A percentile compares a stretch with the other conserved stretches of the same genome.
phyloP scores from a whole-genome alignment of 2,329 filamentous ascomycete species.

The Colletotrichum cuscutae region DNA sequence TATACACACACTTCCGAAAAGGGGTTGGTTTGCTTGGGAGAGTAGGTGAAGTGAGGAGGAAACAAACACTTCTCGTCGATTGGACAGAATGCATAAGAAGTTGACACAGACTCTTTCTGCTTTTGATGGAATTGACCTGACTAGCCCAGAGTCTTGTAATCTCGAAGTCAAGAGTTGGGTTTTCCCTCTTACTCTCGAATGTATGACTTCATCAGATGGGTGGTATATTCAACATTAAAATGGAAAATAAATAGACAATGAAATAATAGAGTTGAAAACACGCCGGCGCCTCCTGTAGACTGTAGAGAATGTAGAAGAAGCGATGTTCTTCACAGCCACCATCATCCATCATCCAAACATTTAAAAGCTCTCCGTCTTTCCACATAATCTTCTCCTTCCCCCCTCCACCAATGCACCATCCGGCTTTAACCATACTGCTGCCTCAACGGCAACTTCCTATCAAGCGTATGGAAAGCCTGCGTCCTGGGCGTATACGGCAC shows the following conservation, averaged over 20 bases:
- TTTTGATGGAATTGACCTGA: too few species aligned
- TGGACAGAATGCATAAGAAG: too few species aligned
- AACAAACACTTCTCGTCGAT: too few species aligned
- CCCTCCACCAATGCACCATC: background rate
- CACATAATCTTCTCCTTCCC: background rate
- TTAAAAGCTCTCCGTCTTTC: background rate
- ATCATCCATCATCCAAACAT: background rate
- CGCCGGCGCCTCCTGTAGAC: background rate
- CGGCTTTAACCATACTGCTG: slow-evolving; percentile 39
- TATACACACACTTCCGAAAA: too few species aligned
- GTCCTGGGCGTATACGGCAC: slow-evolving; percentile 73
- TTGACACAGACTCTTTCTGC: too few species aligned
- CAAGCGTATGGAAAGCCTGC: slow-evolving; percentile 72
- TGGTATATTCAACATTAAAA: background rate
- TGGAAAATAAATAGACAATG: background rate
- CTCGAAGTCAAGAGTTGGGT: background rate
- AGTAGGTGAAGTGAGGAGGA: too few species aligned
- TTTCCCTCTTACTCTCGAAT: background rate
- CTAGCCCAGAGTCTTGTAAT: too few species aligned
- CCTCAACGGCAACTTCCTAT: slow-evolving; percentile 66
- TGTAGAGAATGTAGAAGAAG: background rate
- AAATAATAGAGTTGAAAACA: background rate
- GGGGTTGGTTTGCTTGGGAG: too few species aligned
- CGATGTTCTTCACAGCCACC: background rate
- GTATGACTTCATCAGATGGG: background rate